phyloP scores from a whole-genome alignment of 331 rosid genomes.

The Malus hybrid region DNA sequence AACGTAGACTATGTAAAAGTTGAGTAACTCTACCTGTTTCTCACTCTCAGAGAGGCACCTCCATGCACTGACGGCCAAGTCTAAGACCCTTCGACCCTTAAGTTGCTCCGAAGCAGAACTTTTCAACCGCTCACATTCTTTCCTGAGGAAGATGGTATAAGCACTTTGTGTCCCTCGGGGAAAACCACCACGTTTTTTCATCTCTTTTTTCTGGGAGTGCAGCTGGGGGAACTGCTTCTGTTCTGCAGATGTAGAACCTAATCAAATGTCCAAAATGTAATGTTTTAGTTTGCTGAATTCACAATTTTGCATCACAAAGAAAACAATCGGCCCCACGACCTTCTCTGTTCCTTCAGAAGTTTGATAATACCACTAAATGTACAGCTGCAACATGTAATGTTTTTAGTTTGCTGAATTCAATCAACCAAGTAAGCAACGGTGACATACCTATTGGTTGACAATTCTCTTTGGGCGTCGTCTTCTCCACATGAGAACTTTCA shows the following conservation, averaged over 20 bases:
- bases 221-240: slow-evolving; percentile 10
- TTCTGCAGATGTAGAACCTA: slow-evolving; percentile 5
- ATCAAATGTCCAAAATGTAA: neutral
- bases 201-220: neutral
- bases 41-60: slow-evolving; percentile 15
- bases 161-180: slow-evolving; percentile 9
- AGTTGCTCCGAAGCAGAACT: neutral
- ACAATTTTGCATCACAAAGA: neutral
- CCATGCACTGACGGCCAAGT: slow-evolving; percentile 21
- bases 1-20: neutral
- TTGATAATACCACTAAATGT: neutral
- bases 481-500: neutral
- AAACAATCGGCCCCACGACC: neutral
- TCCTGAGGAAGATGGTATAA: slow-evolving; percentile 22
- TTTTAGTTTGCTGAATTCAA: neutral
- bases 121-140: slow-evolving; percentile 22
- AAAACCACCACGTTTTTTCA: neutral
- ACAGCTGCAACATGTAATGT: neutral
- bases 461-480: neutral
- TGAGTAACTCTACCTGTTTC: slow-evolving; percentile 6
- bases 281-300: neutral
- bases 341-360: neutral
- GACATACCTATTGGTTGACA: slow-evolving; percentile 4
- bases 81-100: slow-evolving; percentile 4
- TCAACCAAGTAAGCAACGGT: neutral